Percentiles rank a stretch among this genome's conserved stretches.
These are phyloP conservation scores for Microcera coccophila DNA, from an alignment of 2,329 filamentous ascomycete species.

Conservation along the genomic window DNA sequence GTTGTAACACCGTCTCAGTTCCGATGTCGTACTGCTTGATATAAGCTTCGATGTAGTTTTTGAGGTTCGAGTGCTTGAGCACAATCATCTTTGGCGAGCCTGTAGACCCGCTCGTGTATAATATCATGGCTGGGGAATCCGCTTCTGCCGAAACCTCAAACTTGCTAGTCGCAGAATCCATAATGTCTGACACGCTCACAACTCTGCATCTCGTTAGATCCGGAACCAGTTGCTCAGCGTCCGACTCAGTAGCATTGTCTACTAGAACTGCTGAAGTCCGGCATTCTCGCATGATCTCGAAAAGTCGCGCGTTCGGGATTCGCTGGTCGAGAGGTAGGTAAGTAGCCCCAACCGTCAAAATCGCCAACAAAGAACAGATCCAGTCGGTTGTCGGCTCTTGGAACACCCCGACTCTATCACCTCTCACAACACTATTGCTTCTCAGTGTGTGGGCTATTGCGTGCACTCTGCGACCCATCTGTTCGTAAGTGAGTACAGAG, in stretches of 20 bases:
- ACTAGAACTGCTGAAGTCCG: conserved; percentile 13
- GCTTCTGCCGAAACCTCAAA: neutral
- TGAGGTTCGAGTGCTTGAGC: conserved; percentile 27
- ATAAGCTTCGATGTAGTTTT: conserved; percentile 27
- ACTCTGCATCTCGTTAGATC: neutral
- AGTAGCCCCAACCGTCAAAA: conserved; percentile 34
- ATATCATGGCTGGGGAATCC: conserved; percentile 3
- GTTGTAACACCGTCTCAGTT: conserved; percentile 29
- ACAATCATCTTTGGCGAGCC: conserved; percentile 41
- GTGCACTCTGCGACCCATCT: neutral
- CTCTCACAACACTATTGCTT: neutral
- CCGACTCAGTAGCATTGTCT: neutral
- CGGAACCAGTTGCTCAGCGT: neutral
- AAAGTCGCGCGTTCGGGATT: conserved; percentile 26
- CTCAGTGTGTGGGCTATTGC: neutral
- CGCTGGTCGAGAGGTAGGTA: conserved; percentile 40
- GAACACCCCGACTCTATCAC: neutral
- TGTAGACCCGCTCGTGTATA: conserved; percentile 34
- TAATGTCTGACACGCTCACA: too few relatives aligned
- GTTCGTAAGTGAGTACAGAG: neutral
- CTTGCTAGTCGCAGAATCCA: too few relatives aligned
- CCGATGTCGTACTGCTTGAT: conserved; percentile 12
- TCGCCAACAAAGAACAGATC: conserved; percentile 32
- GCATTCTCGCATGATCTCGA: conserved; percentile 27
- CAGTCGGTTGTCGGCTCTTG: neutral